phyloP scores from a whole-genome alignment of 768 basidiomycete species.

The Hygrocybe punicea region DNA sequence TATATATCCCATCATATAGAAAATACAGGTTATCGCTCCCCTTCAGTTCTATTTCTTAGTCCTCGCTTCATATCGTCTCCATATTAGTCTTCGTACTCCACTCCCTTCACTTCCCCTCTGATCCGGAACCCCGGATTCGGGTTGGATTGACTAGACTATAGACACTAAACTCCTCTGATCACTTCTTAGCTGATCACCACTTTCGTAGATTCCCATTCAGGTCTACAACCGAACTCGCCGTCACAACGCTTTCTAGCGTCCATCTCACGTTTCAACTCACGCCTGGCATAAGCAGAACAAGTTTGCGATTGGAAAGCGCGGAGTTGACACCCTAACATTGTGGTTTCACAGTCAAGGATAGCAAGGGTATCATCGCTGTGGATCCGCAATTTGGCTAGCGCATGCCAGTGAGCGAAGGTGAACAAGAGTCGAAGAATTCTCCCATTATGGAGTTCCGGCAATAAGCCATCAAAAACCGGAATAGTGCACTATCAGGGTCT shows the following conservation, averaged over 20 bases:
- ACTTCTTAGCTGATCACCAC: too few relatives aligned
- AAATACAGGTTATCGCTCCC: too few relatives aligned
- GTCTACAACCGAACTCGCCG: too few relatives aligned
- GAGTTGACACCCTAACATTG: background rate
- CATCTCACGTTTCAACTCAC: background rate
- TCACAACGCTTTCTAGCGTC: background rate
- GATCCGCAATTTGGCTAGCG: conserved; percentile 4
- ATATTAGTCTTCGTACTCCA: too few relatives aligned
- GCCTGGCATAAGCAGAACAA: background rate
- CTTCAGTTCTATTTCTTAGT: too few relatives aligned
- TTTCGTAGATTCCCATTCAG: too few relatives aligned
- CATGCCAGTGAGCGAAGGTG: background rate
- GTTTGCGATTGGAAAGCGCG: background rate
- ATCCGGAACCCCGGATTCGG: too few relatives aligned
- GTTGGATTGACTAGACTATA: too few relatives aligned
- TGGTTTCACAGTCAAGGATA: background rate
- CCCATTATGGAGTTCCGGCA: conserved; percentile 2
- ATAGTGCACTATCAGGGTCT: background rate
- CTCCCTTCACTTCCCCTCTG: too few relatives aligned
- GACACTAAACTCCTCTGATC: too few relatives aligned
- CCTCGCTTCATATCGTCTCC: too few relatives aligned
- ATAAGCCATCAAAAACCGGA: conserved; percentile 6
- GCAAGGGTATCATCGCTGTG: conserved; percentile 2
- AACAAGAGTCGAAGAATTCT: background rate
- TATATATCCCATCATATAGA: too few relatives aligned